phyloP scores from a whole-genome alignment of 139 green algal species.

The Tetradesmus lagerheimii region DNA sequence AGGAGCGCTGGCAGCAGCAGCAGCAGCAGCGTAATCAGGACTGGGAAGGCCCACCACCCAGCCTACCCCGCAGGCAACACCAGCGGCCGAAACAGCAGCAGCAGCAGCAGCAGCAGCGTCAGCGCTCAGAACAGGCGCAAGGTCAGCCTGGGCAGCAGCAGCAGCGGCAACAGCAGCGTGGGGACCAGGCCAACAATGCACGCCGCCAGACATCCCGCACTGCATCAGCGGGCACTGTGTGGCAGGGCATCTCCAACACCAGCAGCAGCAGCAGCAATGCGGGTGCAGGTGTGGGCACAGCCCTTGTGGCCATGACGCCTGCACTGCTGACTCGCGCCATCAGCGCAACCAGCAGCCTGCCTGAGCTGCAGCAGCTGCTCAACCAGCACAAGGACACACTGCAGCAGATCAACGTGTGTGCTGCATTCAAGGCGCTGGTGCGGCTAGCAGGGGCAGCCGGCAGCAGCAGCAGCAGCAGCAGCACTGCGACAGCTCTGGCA shows the following conservation, averaged over 20 bases:
- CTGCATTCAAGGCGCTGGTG: constrained; percentile 39
- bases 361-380: constrained; percentile 24
- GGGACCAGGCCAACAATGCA: neutral
- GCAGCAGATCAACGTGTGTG: constrained; percentile 38
- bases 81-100: constrained; percentile 1
- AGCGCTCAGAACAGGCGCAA: neutral
- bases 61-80: neutral
- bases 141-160: neutral
- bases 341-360: neutral
- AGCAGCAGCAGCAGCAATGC: neutral
- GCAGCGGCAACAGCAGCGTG: constrained; percentile 1
- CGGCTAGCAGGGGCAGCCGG: neutral
- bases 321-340: neutral
- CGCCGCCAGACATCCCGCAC: neutral
- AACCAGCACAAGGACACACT: constrained; percentile 12
- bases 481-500: neutral
- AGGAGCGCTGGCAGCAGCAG: neutral
- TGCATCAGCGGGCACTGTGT: neutral
- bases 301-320: neutral
- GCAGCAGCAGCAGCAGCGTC: neutral
- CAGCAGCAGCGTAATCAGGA: neutral
- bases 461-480: constrained; percentile 17
- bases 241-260: neutral
- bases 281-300: neutral
- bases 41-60: neutral